Evolutionary conservation across 352 stramenopile genomes (phyloP).

Genomic region (Phytophthora fragariaefolia): DNA sequence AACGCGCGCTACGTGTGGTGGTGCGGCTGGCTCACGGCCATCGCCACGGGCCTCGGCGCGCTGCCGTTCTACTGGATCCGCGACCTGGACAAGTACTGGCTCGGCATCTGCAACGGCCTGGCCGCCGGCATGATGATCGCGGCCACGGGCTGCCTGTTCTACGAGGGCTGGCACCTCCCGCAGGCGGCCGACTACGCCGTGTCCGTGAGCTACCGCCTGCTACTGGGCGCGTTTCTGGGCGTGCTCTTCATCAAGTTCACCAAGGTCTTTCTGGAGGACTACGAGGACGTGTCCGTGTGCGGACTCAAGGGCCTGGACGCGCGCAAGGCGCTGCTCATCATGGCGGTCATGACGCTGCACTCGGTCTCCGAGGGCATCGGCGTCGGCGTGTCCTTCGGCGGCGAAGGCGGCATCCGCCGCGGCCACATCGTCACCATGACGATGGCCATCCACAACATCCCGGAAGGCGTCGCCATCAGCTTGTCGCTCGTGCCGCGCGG

Average conservation of each 20-base stretch:
- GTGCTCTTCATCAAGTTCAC: conserved; percentile 97
- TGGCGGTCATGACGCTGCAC: conserved; percentile 99
- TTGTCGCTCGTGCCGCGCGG: conserved; percentile 95
- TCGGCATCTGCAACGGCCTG: conserved; percentile 95
- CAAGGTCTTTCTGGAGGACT: conserved; percentile 94
- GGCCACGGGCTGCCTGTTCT: conserved; percentile 94
- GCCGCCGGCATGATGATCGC: conserved; percentile 99
- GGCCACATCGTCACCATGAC: conserved; percentile 98
- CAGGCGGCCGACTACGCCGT: conserved; percentile 76
- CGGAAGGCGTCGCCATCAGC: conserved; percentile 96
- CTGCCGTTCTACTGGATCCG: conserved; percentile 95
- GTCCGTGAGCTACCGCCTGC: conserved; percentile 78
- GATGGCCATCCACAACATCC: conserved; percentile 98
- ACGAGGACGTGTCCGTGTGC: conserved; percentile 95
- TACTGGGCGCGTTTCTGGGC: conserved; percentile 91
- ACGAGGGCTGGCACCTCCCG: conserved; percentile 91
- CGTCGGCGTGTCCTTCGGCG: conserved; percentile 98
- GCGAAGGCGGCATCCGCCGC: conserved; percentile 91
- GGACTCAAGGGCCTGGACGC: conserved; percentile 84
- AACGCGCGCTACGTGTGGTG: conserved; percentile 95
- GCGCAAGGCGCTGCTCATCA: conserved; percentile 95
- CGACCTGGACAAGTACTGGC: conserved; percentile 94
- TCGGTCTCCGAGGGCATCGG: conserved; percentile 97
- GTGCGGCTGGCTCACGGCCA: conserved; percentile 97
- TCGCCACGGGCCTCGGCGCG: conserved; percentile 95